Evolutionary conservation across 768 basidiomycete species (phyloP).

Genomic region (Amanita molliuscula): DNA sequence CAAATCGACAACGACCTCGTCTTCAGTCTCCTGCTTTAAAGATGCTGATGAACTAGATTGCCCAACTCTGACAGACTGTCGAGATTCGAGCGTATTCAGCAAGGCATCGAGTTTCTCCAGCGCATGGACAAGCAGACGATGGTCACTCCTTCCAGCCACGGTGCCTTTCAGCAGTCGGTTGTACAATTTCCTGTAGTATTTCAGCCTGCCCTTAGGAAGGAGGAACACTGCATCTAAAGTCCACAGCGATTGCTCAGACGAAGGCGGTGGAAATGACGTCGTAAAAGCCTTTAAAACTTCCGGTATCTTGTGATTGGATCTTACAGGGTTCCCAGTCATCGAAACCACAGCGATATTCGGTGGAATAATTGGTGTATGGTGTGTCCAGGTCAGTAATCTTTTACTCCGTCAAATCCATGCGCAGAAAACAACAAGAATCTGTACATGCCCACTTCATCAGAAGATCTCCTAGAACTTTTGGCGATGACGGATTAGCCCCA

Average conservation of each 20-base stretch:
- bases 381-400: constrained; percentile 88
- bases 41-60: constrained; percentile 9
- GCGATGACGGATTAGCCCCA: constrained; percentile 83
- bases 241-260: constrained; percentile 46
- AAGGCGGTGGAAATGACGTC: constrained; percentile 45
- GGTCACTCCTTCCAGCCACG: constrained; percentile 77
- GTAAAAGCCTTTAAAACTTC: constrained; percentile 66
- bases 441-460: constrained; percentile 90
- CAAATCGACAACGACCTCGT: constrained; percentile 51
- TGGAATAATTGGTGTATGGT: constrained; percentile 77
- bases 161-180: constrained; percentile 78
- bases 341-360: constrained; percentile 65
- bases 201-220: constrained; percentile 73
- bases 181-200: constrained; percentile 91
- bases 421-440: constrained; percentile 2
- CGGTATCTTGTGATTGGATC: constrained; percentile 61
- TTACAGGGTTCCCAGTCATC: constrained; percentile 79
- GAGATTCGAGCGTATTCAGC: constrained; percentile 53
- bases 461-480: constrained; percentile 89
- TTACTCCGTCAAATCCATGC: constrained; percentile 7
- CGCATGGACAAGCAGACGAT: constrained; percentile 69
- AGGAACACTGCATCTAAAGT: constrained; percentile 83
- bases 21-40: constrained; percentile 28
- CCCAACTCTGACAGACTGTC: constrained; percentile 45
- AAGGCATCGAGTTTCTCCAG: constrained; percentile 72